Conservation (phyloP, 306 rosid genomes). For the Gastrolobium villosum region DNA sequence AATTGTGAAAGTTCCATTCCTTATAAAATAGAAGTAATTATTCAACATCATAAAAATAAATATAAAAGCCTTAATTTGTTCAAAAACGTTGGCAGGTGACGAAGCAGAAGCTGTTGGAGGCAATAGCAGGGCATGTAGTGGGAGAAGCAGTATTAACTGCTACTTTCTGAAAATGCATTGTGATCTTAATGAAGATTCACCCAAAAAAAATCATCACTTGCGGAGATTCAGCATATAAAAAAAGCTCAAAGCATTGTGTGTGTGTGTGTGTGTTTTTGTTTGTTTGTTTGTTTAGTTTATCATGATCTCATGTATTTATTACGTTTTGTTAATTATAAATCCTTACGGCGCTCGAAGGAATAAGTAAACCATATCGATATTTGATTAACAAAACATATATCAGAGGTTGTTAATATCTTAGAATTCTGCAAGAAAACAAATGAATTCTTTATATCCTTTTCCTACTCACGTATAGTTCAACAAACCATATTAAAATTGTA, state of each 20-base stretch:
- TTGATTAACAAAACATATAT: background rate
- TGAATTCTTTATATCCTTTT: background rate
- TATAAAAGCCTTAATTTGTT: background rate
- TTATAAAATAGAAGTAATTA: too few species aligned
- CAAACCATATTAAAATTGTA: slow-evolving; percentile 8
- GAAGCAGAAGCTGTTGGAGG: slow-evolving; percentile 41
- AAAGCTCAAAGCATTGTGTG: background rate
- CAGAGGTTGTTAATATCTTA: background rate
- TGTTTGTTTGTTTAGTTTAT: background rate
- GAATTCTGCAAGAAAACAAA: background rate
- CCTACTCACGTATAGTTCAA: background rate
- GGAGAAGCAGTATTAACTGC: slow-evolving; percentile 40
- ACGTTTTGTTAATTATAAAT: background rate
- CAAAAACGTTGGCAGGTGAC: slow-evolving; percentile 35
- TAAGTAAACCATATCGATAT: too few species aligned
- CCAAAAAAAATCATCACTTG: background rate
- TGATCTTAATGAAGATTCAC: background rate
- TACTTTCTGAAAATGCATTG: background rate
- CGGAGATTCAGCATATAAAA: background rate
- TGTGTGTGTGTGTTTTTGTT: too few species aligned
- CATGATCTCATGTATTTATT: background rate
- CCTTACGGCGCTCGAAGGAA: too few species aligned
- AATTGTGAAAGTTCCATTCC: too few species aligned
- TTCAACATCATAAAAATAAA: background rate
- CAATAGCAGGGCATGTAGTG: slow-evolving; percentile 39